Evolutionary conservation across 768 basidiomycete species (phyloP).

Genomic region (Coprinopsis marcescibilis): DNA sequence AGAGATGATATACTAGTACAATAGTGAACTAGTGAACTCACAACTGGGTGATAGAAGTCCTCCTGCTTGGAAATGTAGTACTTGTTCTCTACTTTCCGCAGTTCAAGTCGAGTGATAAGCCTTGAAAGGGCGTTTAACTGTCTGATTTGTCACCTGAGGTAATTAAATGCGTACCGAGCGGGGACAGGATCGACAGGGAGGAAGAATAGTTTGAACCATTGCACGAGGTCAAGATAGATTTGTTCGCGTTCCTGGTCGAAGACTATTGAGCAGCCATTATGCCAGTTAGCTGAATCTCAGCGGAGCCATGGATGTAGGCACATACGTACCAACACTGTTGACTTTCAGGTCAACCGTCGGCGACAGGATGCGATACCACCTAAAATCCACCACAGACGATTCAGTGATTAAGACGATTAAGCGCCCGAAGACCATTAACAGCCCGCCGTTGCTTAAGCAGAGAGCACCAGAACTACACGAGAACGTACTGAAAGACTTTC

Average conservation of each 20-base stretch:
- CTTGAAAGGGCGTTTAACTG: neutral
- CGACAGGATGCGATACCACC: slow-evolving; percentile 63
- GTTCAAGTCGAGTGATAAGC: slow-evolving; percentile 5
- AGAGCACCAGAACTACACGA: neutral
- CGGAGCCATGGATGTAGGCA: neutral
- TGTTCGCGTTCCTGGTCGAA: slow-evolving; percentile 38
- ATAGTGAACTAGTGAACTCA: neutral
- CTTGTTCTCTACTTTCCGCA: slow-evolving; percentile 2
- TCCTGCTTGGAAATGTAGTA: slow-evolving; percentile 11
- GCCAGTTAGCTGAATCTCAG: neutral
- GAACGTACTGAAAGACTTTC: slow-evolving; percentile 53
- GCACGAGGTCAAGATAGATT: slow-evolving; percentile 46
- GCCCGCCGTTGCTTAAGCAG: neutral
- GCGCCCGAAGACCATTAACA: no score
- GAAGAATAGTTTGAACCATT: slow-evolving; percentile 49
- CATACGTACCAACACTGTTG: slow-evolving; percentile 36
- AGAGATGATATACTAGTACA: neutral
- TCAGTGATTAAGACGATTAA: no score
- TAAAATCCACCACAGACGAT: no score
- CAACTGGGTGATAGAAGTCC: slow-evolving; percentile 10
- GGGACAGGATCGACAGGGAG: slow-evolving; percentile 38
- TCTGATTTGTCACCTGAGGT: neutral
- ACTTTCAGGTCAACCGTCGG: slow-evolving; percentile 40
- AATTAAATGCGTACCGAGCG: slow-evolving; percentile 1
- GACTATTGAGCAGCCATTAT: slow-evolving; percentile 25